Conservation (phyloP, 2,329 filamentous ascomycete species). For the Diaporthe nobilis region DNA sequence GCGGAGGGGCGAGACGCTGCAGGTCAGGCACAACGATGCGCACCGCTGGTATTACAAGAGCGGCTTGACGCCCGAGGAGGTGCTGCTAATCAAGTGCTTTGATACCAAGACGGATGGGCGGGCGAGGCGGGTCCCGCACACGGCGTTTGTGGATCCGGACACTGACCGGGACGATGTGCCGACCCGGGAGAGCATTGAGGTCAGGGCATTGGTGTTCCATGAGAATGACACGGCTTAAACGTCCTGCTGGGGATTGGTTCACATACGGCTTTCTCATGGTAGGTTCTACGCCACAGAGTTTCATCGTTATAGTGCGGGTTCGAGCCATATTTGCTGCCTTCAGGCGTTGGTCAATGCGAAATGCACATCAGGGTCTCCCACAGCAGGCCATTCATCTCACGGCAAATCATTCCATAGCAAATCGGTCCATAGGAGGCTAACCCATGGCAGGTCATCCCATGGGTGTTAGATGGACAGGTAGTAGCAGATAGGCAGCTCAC, state of each 20-base stretch:
- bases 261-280: too few relatives aligned
- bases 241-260: too few relatives aligned
- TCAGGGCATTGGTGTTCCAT: slow-evolving; percentile 38
- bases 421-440: too few relatives aligned
- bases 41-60: slow-evolving; percentile 65
- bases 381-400: too few relatives aligned
- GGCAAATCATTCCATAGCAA: too few relatives aligned
- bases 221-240: slow-evolving; percentile 15
- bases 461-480: background rate
- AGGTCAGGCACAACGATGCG: slow-evolving; percentile 11
- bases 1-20: slow-evolving; percentile 14
- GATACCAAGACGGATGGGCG: slow-evolving; percentile 58
- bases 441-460: too few relatives aligned
- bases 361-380: too few relatives aligned
- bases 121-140: slow-evolving; percentile 48
- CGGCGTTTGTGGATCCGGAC: slow-evolving; percentile 45
- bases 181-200: slow-evolving; percentile 41
- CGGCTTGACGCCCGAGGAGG: slow-evolving; percentile 65
- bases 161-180: slow-evolving; percentile 54
- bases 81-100: slow-evolving; percentile 73
- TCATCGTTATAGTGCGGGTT: too few relatives aligned
- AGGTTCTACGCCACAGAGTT: too few relatives aligned
- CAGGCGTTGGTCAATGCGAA: too few relatives aligned
- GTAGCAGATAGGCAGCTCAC: background rate
- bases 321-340: too few relatives aligned